Conservation (phyloP, 2,329 filamentous ascomycete species). For the Cercospora beticola region DNA sequence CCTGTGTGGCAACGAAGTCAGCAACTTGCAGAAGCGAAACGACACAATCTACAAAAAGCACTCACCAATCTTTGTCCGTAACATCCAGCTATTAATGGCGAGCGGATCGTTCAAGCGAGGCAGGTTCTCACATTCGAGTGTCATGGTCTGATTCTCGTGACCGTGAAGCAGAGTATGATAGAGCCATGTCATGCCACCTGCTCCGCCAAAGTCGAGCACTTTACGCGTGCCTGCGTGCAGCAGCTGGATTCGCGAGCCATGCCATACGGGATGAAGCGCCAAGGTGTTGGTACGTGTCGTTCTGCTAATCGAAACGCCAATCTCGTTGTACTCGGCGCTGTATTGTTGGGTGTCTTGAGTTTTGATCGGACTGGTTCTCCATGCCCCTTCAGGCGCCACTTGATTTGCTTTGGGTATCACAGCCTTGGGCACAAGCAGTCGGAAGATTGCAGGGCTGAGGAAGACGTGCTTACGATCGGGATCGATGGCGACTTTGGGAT, state of each 20-base stretch:
- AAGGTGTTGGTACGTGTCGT: background rate
- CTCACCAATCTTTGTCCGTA: background rate
- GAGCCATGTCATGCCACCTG: background rate
- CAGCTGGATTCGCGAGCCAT: background rate
- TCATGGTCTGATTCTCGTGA: background rate
- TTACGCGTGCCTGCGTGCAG: background rate
- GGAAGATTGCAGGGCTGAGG: too few relatives aligned
- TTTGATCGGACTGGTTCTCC: background rate
- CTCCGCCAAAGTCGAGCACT: background rate
- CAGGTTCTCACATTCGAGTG: background rate
- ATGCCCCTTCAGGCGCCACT: background rate
- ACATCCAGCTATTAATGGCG: background rate
- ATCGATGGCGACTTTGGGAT: too few relatives aligned
- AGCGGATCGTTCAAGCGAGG: background rate
- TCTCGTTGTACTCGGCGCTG: background rate
- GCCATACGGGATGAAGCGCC: background rate
- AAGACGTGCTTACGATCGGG: too few relatives aligned
- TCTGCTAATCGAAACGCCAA: background rate
- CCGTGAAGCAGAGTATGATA: background rate
- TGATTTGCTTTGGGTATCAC: background rate
- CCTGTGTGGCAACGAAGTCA: background rate
- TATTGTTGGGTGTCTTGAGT: background rate
- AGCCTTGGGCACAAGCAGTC: background rate
- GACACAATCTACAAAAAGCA: background rate
- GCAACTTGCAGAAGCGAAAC: too few relatives aligned